Evolutionary conservation across 2,329 filamentous ascomycete genomes (phyloP).

Genomic region (Diaporthe aspalathi): DNA sequence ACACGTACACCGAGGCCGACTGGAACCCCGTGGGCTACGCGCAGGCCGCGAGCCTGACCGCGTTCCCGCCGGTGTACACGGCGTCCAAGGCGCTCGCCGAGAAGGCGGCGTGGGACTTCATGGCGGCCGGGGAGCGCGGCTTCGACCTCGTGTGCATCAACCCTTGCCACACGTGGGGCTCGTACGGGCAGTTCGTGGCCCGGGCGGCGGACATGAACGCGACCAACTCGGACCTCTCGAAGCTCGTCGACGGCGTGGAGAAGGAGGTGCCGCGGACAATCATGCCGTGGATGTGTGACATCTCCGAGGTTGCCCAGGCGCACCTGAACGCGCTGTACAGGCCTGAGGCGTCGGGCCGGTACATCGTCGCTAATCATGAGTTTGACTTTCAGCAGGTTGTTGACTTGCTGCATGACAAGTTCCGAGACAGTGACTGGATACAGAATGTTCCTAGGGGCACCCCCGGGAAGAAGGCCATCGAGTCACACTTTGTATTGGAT

Average conservation of each 20-base stretch:
- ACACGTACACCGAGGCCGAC: slow-evolving; percentile 1
- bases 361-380: neutral
- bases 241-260: neutral
- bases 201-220: neutral
- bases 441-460: neutral
- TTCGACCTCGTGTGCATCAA: slow-evolving; percentile 4
- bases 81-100: neutral
- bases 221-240: slow-evolving; percentile 5
- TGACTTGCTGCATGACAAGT: neutral
- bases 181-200: neutral
- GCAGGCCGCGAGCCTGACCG: neutral
- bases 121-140: neutral
- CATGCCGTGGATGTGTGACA: slow-evolving; percentile 7
- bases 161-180: neutral
- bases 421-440: slow-evolving; percentile 1
- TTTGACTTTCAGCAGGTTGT: slow-evolving; percentile 8
- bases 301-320: neutral
- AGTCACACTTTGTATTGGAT: neutral
- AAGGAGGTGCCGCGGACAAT: neutral
- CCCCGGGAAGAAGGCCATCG: neutral
- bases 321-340: neutral
- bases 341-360: neutral
- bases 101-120: slow-evolving; percentile 8
- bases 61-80: slow-evolving; percentile 4
- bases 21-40: neutral